Evolutionary conservation across 257 asterid species (phyloP).

Genomic region (Linaria vulgaris): DNA sequence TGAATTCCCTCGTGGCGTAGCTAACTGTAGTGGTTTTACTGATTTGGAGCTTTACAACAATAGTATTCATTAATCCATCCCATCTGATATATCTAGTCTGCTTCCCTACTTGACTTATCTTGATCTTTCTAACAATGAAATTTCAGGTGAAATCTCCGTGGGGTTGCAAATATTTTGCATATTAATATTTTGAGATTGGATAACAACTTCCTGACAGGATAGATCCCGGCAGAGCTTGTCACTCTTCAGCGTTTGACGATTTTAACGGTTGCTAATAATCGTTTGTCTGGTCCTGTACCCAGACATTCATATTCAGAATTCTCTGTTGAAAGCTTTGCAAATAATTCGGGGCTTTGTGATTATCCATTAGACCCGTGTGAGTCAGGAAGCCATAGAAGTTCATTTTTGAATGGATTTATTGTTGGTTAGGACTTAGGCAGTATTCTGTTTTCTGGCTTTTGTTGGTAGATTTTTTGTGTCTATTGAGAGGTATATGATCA

Average conservation of each 20-base stretch:
- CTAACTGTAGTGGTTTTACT: not conserved
- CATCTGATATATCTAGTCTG: not conserved
- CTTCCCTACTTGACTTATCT: not conserved
- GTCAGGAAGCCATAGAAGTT: not conserved
- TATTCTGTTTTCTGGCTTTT: not conserved
- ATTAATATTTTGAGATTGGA: not conserved
- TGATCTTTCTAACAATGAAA: constrained; percentile 2
- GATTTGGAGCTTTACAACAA: not conserved
- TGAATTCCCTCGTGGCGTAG: constrained; percentile 6
- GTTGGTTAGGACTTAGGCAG: constrained; percentile 12
- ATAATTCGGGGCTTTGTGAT: constrained; percentile 65
- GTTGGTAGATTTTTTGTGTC: constrained; percentile 14
- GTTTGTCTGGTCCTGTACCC: not conserved
- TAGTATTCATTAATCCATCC: not conserved
- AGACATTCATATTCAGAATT: not conserved
- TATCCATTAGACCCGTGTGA: constrained; percentile 40
- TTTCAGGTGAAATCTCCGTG: constrained; percentile 6
- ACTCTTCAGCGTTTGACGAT: not conserved
- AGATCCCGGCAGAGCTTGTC: not conserved
- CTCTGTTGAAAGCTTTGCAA: constrained; percentile 37
- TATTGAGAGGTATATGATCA: not conserved
- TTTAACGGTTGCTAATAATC: constrained; percentile 1
- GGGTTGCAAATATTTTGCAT: not conserved
- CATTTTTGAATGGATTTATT: not conserved
- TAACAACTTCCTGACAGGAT: not conserved